phyloP scores from a whole-genome alignment of 2,329 filamentous ascomycete genomes.

The Neobulgaria alba region DNA sequence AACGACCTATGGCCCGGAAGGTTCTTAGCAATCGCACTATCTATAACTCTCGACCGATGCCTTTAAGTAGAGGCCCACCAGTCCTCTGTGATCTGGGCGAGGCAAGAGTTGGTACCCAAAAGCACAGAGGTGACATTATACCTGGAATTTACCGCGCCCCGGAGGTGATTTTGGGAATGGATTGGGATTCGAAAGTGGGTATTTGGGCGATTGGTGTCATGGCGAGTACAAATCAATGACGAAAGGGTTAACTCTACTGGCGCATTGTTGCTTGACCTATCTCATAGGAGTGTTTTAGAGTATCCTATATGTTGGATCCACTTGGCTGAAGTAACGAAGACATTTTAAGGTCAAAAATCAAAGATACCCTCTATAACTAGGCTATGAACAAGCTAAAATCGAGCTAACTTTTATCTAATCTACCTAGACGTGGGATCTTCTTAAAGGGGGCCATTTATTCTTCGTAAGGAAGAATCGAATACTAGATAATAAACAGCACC shows the following conservation, averaged over 20 bases:
- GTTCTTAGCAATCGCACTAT: constrained; percentile 33
- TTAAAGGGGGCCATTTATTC: constrained; percentile 1
- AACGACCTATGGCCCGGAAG: constrained; percentile 35
- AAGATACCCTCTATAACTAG: too few species aligned
- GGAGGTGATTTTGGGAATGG: constrained; percentile 38
- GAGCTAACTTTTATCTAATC: constrained; percentile 14
- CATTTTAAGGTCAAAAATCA: too few species aligned
- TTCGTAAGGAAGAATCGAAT: background rate
- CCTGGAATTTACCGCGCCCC: constrained; percentile 35
- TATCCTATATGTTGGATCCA: too few species aligned
- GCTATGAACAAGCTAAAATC: constrained; percentile 14
- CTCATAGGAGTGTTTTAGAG: background rate
- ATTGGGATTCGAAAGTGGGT: constrained; percentile 40
- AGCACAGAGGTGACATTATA: constrained; percentile 33
- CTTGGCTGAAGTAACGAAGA: constrained; percentile 9
- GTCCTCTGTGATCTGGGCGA: constrained; percentile 44
- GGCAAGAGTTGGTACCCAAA: constrained; percentile 30
- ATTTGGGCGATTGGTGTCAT: constrained; percentile 45
- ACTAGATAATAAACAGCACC: background rate
- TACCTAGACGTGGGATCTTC: constrained; percentile 6
- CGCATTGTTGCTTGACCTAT: background rate
- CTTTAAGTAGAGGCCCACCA: constrained; percentile 26
- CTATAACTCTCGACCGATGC: constrained; percentile 34
- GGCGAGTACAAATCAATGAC: too few species aligned
- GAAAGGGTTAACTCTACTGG: too few species aligned